These are phyloP conservation scores for Setomelanomma holmii DNA, from an alignment of 2,329 filamentous ascomycete species.

Conservation along the genomic window DNA sequence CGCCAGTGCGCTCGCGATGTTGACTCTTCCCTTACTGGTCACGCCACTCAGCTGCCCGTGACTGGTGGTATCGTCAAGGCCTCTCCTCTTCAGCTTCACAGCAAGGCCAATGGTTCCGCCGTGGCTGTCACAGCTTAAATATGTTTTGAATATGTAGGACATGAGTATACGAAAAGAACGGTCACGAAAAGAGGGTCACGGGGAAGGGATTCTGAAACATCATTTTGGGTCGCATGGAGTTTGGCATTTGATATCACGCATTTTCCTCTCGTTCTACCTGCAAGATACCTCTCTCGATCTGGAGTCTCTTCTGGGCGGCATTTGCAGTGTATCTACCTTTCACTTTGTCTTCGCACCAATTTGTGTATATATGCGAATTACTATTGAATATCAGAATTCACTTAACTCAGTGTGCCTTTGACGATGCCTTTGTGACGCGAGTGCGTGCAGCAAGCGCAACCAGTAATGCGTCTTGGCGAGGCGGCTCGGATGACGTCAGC, in stretches of 20 bases:
- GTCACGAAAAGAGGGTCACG: conserved; percentile 7
- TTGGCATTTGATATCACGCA: conserved; percentile 16
- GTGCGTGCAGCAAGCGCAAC: too few relatives aligned
- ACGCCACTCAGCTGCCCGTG: conserved; percentile 78
- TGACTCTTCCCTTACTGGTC: conserved; percentile 82
- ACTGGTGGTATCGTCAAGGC: conserved; percentile 89
- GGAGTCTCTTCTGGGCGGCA: conserved; percentile 41
- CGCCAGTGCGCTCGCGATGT: conserved; percentile 92
- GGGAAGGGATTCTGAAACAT: conserved; percentile 7
- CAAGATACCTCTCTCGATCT: conserved; percentile 47
- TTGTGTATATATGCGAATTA: conserved; percentile 28
- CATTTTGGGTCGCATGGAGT: conserved; percentile 7
- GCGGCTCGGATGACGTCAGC: conserved; percentile 6
- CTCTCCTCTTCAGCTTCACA: conserved; percentile 18
- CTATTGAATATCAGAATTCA: background rate
- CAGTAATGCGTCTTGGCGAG: too few relatives aligned
- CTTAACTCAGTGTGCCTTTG: background rate
- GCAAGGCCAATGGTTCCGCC: conserved; percentile 48
- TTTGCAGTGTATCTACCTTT: conserved; percentile 37
- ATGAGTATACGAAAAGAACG: conserved; percentile 10
- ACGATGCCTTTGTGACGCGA: background rate
- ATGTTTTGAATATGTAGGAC: too few relatives aligned
- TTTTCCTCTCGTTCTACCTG: conserved; percentile 37
- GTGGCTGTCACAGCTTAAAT: conserved; percentile 45
- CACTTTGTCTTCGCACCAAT: conserved; percentile 23